Evolutionary conservation across 2,329 filamentous ascomycete species (phyloP).

Genomic region (Aspergillus terreus): DNA sequence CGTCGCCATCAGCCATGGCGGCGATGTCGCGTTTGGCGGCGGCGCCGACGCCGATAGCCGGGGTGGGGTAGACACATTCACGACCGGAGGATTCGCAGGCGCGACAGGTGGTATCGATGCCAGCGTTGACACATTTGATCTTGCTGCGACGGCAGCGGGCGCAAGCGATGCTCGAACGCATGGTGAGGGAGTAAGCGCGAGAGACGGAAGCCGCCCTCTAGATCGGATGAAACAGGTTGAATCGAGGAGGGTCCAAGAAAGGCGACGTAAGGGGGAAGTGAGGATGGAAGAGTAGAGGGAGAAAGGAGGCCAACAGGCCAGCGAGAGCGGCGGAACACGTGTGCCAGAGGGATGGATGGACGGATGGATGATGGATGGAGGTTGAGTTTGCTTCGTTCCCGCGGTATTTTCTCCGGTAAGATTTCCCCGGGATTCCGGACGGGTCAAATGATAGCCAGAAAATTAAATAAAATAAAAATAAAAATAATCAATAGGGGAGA

Average conservation of each 20-base stretch:
- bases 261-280: not conserved
- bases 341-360: conserved; percentile 1
- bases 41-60: conserved; percentile 33
- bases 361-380: not conserved
- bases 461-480: not conserved
- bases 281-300: not conserved
- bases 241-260: not conserved
- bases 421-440: conserved; percentile 21
- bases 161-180: conserved; percentile 79
- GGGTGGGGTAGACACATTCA: conserved; percentile 66
- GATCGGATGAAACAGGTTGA: not conserved
- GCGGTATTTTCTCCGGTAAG: conserved; percentile 21
- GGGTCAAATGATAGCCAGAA: conserved; percentile 1
- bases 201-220: conserved; percentile 16
- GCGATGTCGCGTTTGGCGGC: conserved; percentile 37
- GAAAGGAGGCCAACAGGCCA: conserved; percentile 1
- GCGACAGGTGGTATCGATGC: conserved; percentile 67
- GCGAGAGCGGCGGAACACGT: conserved; percentile 10
- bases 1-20: conserved; percentile 34
- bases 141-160: conserved; percentile 73
- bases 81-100: conserved; percentile 69
- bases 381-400: conserved; percentile 12
- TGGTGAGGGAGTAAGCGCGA: conserved; percentile 28
- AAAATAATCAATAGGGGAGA: too few species aligned
- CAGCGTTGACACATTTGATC: conserved; percentile 81